These are phyloP conservation scores for Oryza australiensis DNA, from an alignment of 176 grass and related monocot species.

Conservation along the genomic window DNA sequence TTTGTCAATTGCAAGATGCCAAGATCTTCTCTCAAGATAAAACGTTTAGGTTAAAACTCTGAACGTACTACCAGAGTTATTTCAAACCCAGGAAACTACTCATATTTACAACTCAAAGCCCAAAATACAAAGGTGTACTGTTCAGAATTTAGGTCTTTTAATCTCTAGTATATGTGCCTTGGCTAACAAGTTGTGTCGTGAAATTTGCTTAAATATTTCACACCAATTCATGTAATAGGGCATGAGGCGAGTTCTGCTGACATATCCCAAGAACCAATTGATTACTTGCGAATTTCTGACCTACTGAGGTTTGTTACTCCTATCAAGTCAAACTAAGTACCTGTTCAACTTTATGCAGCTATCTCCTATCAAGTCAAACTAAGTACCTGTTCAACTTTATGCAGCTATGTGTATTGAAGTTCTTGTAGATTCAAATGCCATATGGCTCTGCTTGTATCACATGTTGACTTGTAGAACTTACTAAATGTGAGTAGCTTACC, in stretches of 20 bases:
- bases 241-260: background rate
- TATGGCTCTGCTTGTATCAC: background rate
- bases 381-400: constrained; percentile 24
- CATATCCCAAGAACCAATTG: background rate
- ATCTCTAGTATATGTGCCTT: background rate
- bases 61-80: background rate
- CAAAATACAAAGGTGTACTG: constrained; percentile 1
- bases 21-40: constrained; percentile 18
- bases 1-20: background rate
- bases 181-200: background rate
- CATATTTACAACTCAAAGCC: background rate
- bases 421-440: background rate
- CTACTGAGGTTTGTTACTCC: background rate
- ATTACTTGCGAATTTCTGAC: background rate
- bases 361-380: background rate
- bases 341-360: constrained; percentile 24
- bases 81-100: background rate
- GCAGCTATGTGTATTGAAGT: constrained; percentile 6
- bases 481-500: constrained; percentile 33
- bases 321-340: background rate
- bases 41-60: background rate
- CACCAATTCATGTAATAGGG: constrained; percentile 5
- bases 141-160: too few species aligned
- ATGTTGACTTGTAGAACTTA: constrained; percentile 26
- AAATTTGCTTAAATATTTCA: constrained; percentile 1